Evolutionary conservation across 345 rosid species (phyloP).

Genomic region (Populus pruinosa): DNA sequence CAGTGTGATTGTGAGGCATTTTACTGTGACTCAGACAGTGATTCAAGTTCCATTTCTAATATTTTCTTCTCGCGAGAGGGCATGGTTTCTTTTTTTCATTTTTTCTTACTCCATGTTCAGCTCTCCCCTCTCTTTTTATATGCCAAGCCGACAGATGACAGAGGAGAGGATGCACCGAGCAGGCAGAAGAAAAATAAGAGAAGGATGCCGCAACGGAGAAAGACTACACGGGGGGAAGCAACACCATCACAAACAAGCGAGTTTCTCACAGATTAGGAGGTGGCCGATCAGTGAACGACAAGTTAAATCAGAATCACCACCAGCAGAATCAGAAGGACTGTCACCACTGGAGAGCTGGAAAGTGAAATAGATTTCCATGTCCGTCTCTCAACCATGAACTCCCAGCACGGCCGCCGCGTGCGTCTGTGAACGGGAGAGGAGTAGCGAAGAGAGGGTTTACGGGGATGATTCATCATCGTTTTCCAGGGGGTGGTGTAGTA

Average conservation of each 20-base stretch:
- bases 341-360: constrained; percentile 78
- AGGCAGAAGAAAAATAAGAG: background rate
- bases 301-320: background rate
- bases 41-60: too few relatives aligned
- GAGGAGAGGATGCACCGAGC: background rate
- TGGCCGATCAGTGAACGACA: constrained; percentile 10
- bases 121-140: background rate
- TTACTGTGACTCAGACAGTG: rapidly evolving
- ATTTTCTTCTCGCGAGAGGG: too few relatives aligned
- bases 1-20: too few relatives aligned
- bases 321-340: constrained; percentile 56
- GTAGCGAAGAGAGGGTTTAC: constrained; percentile 53
- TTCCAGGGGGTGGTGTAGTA: too few relatives aligned
- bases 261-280: constrained; percentile 67
- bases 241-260: too few relatives aligned
- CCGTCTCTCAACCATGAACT: constrained; percentile 26
- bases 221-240: background rate
- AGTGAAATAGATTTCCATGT: constrained; percentile 63
- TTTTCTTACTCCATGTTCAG: background rate
- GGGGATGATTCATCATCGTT: constrained; percentile 49
- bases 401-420: constrained; percentile 34
- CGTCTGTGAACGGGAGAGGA: too few relatives aligned
- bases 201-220: background rate
- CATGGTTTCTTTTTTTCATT: too few relatives aligned
- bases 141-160: background rate